Evolutionary conservation across 192 early-diverging fungal genomes (phyloP), one percentile per base, ranked within the genome.

Genomic region (Ambispora gerdemannii): DNA sequence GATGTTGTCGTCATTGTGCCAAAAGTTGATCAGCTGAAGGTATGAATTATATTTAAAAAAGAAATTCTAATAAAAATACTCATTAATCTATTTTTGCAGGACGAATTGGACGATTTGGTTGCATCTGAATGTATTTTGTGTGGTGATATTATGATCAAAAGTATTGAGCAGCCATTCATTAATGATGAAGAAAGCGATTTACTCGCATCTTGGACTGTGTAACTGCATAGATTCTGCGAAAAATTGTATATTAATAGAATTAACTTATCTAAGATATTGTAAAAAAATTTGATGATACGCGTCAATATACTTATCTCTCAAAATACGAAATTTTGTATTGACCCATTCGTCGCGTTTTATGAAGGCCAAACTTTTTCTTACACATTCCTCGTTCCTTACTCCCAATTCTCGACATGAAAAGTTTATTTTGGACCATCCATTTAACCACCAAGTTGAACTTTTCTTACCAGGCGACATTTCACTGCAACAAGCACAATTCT

Each of bases 131-230:
- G 97, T 79, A 79, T 92, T 22, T 75, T 98, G n/a, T 99, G 97
- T 55, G 94, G 96, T 13, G 97, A 99, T 69, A 75, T 90, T 22
- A 97, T 98, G 90, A 96, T 99, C 69, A 90, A 89, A 65, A 87
- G 89, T 10, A 88, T 97, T 30, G 91, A 91, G 47, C 81, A 87
- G 62, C 90, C 92, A 13, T 95, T 98, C 73, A 76, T 94, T 22
- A 76, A 77, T 34, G 72, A 71, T 47, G 86, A 89, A 28, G 80
- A 87, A 70, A 65, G 71, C 13, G 82, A 82, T 8, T 67, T 76
- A 0, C 77, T 85, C 19, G 70, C 82, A 53, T 80, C 82, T 8
- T 92, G 91, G 91, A 82, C 80, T 6, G 84, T 92, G 17, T 89
- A 84, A 78, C n/a, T n/a, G n/a, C n/a, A n/a, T n/a, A n/a, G n/a